Conservation (phyloP, 345 rosid species). For the Populus pruinosa region DNA sequence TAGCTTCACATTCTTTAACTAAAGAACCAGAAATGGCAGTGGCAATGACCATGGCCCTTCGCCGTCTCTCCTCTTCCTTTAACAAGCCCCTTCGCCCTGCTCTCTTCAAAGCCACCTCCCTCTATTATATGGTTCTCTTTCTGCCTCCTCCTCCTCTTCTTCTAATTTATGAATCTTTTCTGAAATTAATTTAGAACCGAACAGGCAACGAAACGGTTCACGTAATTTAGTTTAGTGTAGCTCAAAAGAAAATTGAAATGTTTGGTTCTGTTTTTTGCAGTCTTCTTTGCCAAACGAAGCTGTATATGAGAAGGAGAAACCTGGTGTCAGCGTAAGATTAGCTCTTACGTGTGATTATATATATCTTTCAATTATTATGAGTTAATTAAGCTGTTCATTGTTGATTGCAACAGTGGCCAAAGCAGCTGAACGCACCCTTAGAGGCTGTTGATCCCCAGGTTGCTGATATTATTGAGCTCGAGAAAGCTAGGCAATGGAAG, state of each 20-base stretch:
- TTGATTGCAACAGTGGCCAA: slow-evolving; percentile 70
- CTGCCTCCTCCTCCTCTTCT: neutral
- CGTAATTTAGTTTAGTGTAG: neutral
- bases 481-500: slow-evolving; percentile 99
- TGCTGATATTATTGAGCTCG: slow-evolving; percentile 91
- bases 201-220: neutral
- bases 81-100: slow-evolving; percentile 71
- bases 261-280: slow-evolving; percentile 32
- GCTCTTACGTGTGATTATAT: too few relatives aligned
- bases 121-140: slow-evolving; percentile 54
- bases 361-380: neutral
- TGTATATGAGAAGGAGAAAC: slow-evolving; percentile 75
- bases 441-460: slow-evolving; percentile 93
- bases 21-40: slow-evolving; percentile 34
- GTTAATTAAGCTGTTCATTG: neutral
- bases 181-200: neutral
- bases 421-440: slow-evolving; percentile 86
- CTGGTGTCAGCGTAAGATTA: slow-evolving; percentile 63
- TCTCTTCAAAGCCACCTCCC: slow-evolving; percentile 56
- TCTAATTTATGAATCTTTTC: too few relatives aligned
- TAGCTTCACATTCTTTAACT: slow-evolving; percentile 25
- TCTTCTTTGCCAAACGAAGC: slow-evolving; percentile 92
- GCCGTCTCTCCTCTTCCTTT: slow-evolving; percentile 82
- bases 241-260: neutral
- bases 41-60: slow-evolving; percentile 88